Evolutionary conservation across 148 eudicot genomes (phyloP), one percentile per base, ranked within the genome.

Genomic region (Beta vulgaris): DNA sequence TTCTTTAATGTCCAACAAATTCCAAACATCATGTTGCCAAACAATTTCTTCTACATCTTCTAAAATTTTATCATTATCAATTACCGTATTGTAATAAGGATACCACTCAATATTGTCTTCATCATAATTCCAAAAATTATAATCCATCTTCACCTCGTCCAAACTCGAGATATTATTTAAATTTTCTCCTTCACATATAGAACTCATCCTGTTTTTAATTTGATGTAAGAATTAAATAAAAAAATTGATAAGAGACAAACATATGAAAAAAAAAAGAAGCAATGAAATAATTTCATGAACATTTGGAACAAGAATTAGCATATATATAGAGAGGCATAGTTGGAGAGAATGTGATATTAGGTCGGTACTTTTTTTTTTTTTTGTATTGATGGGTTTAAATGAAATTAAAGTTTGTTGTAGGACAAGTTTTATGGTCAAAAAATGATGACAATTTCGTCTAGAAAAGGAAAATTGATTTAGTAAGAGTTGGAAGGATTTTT

Each of bases 11-110:
- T 73, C 84, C 80, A 76, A 77, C 80, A 81, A 73, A 77, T 73
- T 74, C 80, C 84, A 81, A 59, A 77, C 64, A 73, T 81, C 84
- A 73, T 31, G 21, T 14, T 60, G 77, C 84, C 84, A 81, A 72
- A 81, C 80, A 81, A 81, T 66, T 48, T 81, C 84, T 49, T 81
- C 84, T 59, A 21, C 46, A 49, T 67, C 61, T 49, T 53, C 77
- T 29, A 65, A 55, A 14, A 35, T 6, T 18, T 25, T 35, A 59
- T 69, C 2, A 28, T 43, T 26, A 19, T 35, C 57, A 16, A 15
- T 35, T n/a, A 29, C 60, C 57, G 59, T 71, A 54, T 23, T 58
- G 36, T 48, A 73, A 73, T 35, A 73, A 18, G 84, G 84, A 73
- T 77, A 81, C 77, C 61, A 31, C 39, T 53, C 55, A 64, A 72